Evolutionary conservation across 345 rosid genomes (phyloP).

Genomic region (Carallia pectinifolia): DNA sequence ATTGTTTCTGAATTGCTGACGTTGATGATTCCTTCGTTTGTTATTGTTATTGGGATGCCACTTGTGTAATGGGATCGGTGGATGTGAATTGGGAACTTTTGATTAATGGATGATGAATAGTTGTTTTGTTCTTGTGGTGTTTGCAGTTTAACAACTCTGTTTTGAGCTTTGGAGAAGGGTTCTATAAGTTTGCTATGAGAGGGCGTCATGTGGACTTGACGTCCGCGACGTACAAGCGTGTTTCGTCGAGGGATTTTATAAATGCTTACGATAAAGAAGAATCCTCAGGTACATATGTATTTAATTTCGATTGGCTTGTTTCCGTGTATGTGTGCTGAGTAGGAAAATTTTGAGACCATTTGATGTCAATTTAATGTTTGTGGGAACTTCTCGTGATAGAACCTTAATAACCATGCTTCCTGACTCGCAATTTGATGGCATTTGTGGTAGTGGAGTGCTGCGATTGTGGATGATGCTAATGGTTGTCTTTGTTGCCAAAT

Average conservation of each 20-base stretch:
- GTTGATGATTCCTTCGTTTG: too few species aligned
- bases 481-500: too few species aligned
- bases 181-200: constrained; percentile 46
- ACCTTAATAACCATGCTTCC: too few species aligned
- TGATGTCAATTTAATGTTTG: too few species aligned
- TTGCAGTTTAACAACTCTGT: constrained; percentile 24
- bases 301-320: background rate
- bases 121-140: background rate
- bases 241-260: constrained; percentile 42
- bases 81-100: too few species aligned
- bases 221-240: constrained; percentile 45
- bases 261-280: constrained; percentile 51
- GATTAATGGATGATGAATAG: background rate
- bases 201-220: constrained; percentile 58
- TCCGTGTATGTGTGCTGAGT: background rate
- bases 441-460: too few species aligned
- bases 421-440: too few species aligned
- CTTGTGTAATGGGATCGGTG: too few species aligned
- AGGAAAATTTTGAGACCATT: background rate
- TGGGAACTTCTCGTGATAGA: too few species aligned
- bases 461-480: too few species aligned
- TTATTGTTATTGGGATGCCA: too few species aligned
- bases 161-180: constrained; percentile 11
- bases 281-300: constrained; percentile 36
- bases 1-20: too few species aligned